phyloP scores from a whole-genome alignment of 768 basidiomycete species.

The Megacollybia marginata region DNA sequence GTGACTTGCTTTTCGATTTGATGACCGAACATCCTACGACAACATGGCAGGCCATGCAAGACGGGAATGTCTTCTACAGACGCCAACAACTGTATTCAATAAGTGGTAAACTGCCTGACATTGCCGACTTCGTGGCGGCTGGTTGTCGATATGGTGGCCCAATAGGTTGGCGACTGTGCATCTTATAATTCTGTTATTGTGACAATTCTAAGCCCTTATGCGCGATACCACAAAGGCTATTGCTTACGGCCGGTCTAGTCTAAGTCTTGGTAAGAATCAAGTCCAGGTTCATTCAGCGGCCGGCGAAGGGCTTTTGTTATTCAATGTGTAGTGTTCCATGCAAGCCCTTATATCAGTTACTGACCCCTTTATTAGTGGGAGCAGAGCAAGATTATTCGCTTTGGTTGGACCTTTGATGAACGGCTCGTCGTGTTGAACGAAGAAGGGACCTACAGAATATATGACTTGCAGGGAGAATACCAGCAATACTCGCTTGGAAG shows the following conservation, averaged over 20 bases:
- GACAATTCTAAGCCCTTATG: constrained; percentile 63
- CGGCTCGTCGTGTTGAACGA: constrained; percentile 81
- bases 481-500: constrained; percentile 76
- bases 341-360: constrained; percentile 1
- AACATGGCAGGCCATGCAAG: constrained; percentile 88
- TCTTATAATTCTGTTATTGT: background rate
- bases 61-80: constrained; percentile 82
- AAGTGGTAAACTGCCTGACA: constrained; percentile 67
- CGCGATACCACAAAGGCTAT: constrained; percentile 78
- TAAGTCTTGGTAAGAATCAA: constrained; percentile 65
- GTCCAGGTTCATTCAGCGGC: constrained; percentile 85
- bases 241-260: constrained; percentile 51
- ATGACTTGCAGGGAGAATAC: constrained; percentile 83
- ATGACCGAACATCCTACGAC: constrained; percentile 68
- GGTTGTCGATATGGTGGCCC: constrained; percentile 87
- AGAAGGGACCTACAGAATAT: constrained; percentile 86
- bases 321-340: constrained; percentile 50
- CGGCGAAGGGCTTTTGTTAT: constrained; percentile 59
- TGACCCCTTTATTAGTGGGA: constrained; percentile 65
- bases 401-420: constrained; percentile 83
- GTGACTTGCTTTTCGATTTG: background rate
- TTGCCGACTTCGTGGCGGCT: constrained; percentile 73
- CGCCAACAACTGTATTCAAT: constrained; percentile 80
- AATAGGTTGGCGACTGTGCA: constrained; percentile 49
- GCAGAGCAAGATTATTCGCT: constrained; percentile 70